Base-by-base conservation (phyloP, 2,329 filamentous ascomycete genomes). In the Tolypocladium sp. region DNA sequence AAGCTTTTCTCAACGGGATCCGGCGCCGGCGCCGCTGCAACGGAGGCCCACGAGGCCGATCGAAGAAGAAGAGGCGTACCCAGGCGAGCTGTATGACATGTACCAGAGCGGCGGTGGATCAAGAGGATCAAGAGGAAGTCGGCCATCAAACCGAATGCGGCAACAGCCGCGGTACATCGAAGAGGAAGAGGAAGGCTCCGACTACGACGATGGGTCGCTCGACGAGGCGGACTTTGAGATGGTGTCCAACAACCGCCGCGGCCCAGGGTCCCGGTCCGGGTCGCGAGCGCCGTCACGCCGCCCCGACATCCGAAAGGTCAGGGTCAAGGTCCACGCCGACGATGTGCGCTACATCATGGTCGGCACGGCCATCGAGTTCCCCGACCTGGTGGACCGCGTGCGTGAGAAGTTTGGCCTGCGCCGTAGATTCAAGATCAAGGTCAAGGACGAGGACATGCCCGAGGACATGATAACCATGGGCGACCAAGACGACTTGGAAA, bases 391-490 rank as follows among this genome's bases (percentile, higher is more conserved):
- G 46, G 86, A 88, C 62, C 86, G 87, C 61, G 89, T 99, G 60
- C 83, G 88, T 54, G 88, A 92, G 63, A 99, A 99, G 75, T 96
- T 97, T 69, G 87, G 83, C 17, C 79, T 97, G 59, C 79, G 83
- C 58, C 77, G 87, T 62, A 84, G 85, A 59, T 93, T 97, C 77
- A 95, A 92, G 80, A 88, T 97, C 74, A 94, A 94, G 79, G 85
- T 92, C 66, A 85, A 83, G 68, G 91, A 95, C 63, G 94, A 97
- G 66, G 89, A 91, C 65, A 74, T 79, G 61, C 82, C 83, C 0
- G 81, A 88, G 58, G 93, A 97, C 69, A 93, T 97, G 89, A 95
- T 99, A 69, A 97, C 93, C 38, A 88, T 99, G 84, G 92, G 89
- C 37, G 94, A 99, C 72, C 91, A 97, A 73, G 94, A 99, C 69